Evolutionary conservation across 2,329 filamentous ascomycete genomes (phyloP).

Genomic region (Raffaelea arxii): DNA sequence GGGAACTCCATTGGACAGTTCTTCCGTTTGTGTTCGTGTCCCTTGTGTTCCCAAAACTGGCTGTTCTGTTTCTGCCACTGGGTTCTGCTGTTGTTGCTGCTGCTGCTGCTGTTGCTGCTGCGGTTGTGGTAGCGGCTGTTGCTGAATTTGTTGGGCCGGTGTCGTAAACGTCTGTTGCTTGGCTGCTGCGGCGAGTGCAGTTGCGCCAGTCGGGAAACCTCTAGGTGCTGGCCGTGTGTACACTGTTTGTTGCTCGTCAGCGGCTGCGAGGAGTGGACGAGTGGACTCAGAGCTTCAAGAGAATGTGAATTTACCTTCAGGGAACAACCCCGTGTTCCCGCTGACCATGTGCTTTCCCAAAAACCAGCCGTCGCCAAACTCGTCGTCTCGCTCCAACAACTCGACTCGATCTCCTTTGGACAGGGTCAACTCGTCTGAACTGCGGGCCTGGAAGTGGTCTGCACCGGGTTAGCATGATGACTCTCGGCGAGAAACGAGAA

Average conservation of each 20-base stretch:
- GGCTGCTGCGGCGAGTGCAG: constrained; percentile 12
- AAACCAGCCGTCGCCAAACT: constrained; percentile 85
- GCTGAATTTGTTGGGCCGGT: neutral
- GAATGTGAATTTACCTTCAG: constrained; percentile 52
- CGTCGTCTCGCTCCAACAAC: constrained; percentile 75
- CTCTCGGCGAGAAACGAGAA: neutral
- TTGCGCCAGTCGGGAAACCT: constrained; percentile 17
- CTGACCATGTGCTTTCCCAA: constrained; percentile 65
- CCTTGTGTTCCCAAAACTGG: too few relatives aligned
- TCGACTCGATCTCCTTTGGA: constrained; percentile 77
- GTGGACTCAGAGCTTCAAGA: neutral
- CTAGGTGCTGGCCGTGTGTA: constrained; percentile 52
- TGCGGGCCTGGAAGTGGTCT: constrained; percentile 91
- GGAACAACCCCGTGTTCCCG: constrained; percentile 68
- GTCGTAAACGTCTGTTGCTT: constrained; percentile 4
- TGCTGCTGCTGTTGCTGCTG: too few relatives aligned
- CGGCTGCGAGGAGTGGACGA: neutral
- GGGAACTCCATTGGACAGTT: too few relatives aligned
- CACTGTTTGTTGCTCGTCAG: constrained; percentile 28
- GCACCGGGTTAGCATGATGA: constrained; percentile 1
- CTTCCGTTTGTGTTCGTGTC: too few relatives aligned
- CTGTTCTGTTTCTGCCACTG: too few relatives aligned
- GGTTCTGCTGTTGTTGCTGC: too few relatives aligned
- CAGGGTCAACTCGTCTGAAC: constrained; percentile 85
- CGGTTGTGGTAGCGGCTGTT: constrained; percentile 14